Evolutionary conservation across 2,329 filamentous ascomycete genomes (phyloP).

Genomic region (Botrytis byssoidea): DNA sequence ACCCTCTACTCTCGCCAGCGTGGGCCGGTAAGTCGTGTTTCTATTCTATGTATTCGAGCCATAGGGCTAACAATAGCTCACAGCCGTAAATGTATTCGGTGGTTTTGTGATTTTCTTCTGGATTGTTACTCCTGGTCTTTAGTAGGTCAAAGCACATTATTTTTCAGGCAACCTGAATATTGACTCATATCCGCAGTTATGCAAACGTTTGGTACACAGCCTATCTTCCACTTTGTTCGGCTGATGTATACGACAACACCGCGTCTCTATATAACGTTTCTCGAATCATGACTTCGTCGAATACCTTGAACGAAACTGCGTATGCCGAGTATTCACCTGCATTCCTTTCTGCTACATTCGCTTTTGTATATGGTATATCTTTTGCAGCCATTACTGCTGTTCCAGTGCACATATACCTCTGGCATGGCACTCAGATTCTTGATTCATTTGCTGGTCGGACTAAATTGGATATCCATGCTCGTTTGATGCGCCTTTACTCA

Average conservation of each 20-base stretch:
- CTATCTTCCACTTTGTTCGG: slow-evolving; percentile 68
- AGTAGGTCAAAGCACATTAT: slow-evolving; percentile 38
- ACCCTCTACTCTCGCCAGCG: slow-evolving; percentile 57
- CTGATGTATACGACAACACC: slow-evolving; percentile 69
- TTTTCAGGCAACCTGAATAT: no score
- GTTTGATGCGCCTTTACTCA: slow-evolving; percentile 56
- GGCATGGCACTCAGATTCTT: slow-evolving; percentile 66
- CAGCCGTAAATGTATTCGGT: slow-evolving; percentile 69
- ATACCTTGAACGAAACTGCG: slow-evolving; percentile 60
- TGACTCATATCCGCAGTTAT: slow-evolving; percentile 44
- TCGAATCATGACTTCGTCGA: slow-evolving; percentile 59
- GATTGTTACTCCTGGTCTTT: slow-evolving; percentile 55
- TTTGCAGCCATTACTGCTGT: slow-evolving; percentile 70
- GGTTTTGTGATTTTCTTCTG: slow-evolving; percentile 66
- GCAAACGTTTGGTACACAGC: slow-evolving; percentile 61
- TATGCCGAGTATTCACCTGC: slow-evolving; percentile 71
- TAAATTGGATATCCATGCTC: slow-evolving; percentile 51
- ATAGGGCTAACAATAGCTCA: slow-evolving; percentile 10
- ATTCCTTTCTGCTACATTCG: slow-evolving; percentile 70
- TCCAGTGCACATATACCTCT: slow-evolving; percentile 65
- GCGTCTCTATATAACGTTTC: slow-evolving; percentile 65
- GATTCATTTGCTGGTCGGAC: slow-evolving; percentile 33
- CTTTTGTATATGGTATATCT: slow-evolving; percentile 66
- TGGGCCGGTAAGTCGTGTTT: slow-evolving; percentile 44
- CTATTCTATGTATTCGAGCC: neutral